These are phyloP conservation scores for Shiraia sp. DNA, from an alignment of 2,329 filamentous ascomycete genomes.

Conservation along the genomic window DNA sequence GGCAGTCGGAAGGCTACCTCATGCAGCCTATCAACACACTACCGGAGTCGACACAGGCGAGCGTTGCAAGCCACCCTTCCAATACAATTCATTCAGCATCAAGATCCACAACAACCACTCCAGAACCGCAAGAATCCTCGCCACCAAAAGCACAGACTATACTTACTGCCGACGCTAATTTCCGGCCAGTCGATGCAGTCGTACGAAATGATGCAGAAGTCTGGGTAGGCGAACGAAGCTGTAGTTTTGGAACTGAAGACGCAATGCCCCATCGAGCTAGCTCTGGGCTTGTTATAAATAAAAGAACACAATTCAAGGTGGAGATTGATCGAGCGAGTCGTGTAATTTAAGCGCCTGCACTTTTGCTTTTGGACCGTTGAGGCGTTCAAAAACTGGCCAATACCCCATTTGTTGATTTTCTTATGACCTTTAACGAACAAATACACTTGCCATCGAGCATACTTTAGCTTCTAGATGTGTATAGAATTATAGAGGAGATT, in stretches of 20 bases:
- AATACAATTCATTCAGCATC: neutral
- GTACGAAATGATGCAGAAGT: constrained; percentile 26
- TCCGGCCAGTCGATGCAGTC: constrained; percentile 26
- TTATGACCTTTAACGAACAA: neutral
- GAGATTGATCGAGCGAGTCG: constrained; percentile 29
- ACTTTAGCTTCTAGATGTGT: no score
- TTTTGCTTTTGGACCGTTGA: neutral
- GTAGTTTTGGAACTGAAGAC: constrained; percentile 20
- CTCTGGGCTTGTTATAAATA: constrained; percentile 31
- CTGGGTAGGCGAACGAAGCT: constrained; percentile 22
- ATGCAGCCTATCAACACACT: constrained; percentile 12
- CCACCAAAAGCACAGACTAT: constrained; percentile 15
- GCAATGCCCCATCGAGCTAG: constrained; percentile 10
- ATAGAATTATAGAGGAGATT: no score
- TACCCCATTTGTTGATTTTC: constrained; percentile 4
- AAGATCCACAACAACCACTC: constrained; percentile 6
- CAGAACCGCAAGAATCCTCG: constrained; percentile 8
- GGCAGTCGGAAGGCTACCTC: constrained; percentile 17
- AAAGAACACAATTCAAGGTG: constrained; percentile 36
- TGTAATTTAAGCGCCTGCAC: constrained; percentile 1
- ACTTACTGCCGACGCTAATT: constrained; percentile 21
- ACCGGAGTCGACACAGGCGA: neutral
- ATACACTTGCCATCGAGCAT: neutral
- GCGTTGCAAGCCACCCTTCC: neutral
- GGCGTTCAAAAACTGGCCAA: constrained; percentile 2